A percentile compares a stretch with the other conserved stretches of the same genome.
These are phyloP conservation scores for Solanum clarkiae DNA, from an alignment of 257 asterid species.

Conservation along the genomic window DNA sequence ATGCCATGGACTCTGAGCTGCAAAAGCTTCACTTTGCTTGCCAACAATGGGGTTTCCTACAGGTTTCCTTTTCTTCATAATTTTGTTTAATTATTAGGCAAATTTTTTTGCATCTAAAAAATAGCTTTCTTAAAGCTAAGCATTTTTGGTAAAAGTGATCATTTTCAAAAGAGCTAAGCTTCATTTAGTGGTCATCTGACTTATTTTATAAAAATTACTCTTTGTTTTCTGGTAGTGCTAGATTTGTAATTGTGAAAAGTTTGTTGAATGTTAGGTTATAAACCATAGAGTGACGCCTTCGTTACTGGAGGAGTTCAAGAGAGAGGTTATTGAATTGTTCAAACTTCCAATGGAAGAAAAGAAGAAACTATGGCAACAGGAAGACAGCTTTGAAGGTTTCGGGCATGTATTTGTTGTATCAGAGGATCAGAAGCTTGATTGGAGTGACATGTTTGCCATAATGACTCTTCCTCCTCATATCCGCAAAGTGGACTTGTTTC, in stretches of 20 bases:
- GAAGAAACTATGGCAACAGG: slow-evolving; percentile 27
- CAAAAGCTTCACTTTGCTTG: slow-evolving; percentile 39
- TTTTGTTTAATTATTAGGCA: neutral
- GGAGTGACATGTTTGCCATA: slow-evolving; percentile 46
- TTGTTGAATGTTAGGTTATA: slow-evolving; percentile 8
- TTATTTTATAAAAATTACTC: neutral
- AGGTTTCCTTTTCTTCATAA: slow-evolving; percentile 8
- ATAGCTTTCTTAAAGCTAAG: no score
- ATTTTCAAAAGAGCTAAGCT: neutral
- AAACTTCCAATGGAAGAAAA: slow-evolving; percentile 32
- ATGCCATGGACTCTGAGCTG: slow-evolving; percentile 12
- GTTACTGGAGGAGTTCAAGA: slow-evolving; percentile 25
- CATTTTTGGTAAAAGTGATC: no score
- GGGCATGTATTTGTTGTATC: slow-evolving; percentile 39
- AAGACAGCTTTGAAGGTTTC: slow-evolving; percentile 37
- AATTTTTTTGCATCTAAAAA: neutral
- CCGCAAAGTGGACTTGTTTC: slow-evolving; percentile 17
- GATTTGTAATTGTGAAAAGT: neutral
- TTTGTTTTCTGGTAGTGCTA: neutral
- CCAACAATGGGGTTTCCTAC: slow-evolving; percentile 57
- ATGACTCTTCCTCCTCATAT: slow-evolving; percentile 23
- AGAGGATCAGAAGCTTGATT: slow-evolving; percentile 46
- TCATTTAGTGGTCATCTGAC: neutral
- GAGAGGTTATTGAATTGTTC: slow-evolving; percentile 15
- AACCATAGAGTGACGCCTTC: slow-evolving; percentile 34